Evolutionary conservation across 352 stramenopile genomes (phyloP).

Genomic region (Phytophthora megakarya): DNA sequence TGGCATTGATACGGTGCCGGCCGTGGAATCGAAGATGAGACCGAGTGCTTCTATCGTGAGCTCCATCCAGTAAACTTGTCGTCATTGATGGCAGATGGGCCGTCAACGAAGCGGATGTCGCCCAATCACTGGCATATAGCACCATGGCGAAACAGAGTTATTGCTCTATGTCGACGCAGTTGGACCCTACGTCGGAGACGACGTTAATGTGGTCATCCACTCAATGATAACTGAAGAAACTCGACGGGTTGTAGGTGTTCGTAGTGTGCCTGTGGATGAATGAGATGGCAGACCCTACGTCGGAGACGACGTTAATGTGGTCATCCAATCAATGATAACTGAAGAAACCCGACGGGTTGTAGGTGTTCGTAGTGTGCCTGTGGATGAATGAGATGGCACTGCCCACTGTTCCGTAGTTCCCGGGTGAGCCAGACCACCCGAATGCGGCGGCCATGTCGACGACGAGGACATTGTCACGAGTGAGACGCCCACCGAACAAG

Average conservation of each 20-base stretch:
- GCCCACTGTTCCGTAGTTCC: constrained; percentile 14
- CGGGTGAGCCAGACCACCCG: constrained; percentile 21
- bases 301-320: constrained; percentile 17
- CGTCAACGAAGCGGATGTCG: too few relatives aligned
- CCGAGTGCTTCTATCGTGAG: constrained; percentile 12
- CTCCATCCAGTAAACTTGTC: constrained; percentile 25
- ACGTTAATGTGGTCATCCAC: too few relatives aligned
- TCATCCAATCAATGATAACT: constrained; percentile 31
- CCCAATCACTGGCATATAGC: too few relatives aligned
- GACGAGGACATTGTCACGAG: constrained; percentile 10
- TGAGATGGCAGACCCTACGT: constrained; percentile 14
- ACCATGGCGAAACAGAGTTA: constrained; percentile 17
- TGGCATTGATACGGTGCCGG: background rate
- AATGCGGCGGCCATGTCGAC: constrained; percentile 22
- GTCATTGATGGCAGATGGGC: constrained; percentile 19
- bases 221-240: too few relatives aligned
- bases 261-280: constrained; percentile 4
- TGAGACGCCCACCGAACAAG: constrained; percentile 9
- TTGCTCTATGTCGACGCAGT: constrained; percentile 5
- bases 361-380: background rate
- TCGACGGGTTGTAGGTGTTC: too few relatives aligned
- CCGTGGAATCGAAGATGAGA: constrained; percentile 9
- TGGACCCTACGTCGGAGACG: background rate
- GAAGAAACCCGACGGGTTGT: constrained; percentile 13
- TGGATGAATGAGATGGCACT: constrained; percentile 21